Base-by-base conservation (phyloP, 2,329 filamentous ascomycete species). In the Metarhizium sp. region DNA sequence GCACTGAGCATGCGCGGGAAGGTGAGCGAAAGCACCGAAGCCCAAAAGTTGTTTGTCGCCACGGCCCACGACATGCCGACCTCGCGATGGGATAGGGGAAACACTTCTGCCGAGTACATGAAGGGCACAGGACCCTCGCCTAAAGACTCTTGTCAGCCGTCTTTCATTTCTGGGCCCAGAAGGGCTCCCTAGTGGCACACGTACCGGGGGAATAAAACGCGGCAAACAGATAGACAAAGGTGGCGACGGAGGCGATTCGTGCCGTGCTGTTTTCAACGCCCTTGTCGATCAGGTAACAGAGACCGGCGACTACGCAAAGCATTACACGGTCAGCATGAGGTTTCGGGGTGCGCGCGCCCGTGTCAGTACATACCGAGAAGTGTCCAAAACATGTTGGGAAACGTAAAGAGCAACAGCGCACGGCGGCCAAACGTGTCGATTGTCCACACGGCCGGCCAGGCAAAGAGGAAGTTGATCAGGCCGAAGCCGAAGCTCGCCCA, bases 1-100 rank as follows among this genome's bases (percentile, higher is more conserved):
- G 66, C 64, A 4, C 55, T 60, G 6, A 63, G 45, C 61, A 71
- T 68, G 14, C 65, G 63, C 6, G 68, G 67, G 54, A 69, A 71
- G 0, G 68, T 70, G 0, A 71, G 59, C 7, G 38, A 57, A 0
- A 50, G 60, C 11, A 68, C 49, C 1, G 52, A 50, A 11, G 40
- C 54, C 20, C 46, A 55, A 42, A 67, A 68, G 61, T 70, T 70
- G 56, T 69, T 71, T 16, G 69, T 69, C 56, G 67, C 67, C 3
- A 71, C 69, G 30, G 69, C 69, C 67, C 68, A 71, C 0, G 69
- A 69, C 69, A 71, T 71, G 46, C 69, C 69, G 46, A 71, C 63
- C 59, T 71, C 69, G 55, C 69, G 67, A 59, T 71, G 67, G 4
- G 69, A 69, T 29, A 68, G 66, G 2, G 69, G 69, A 50, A 72